Evolutionary conservation across 345 rosid genomes (phyloP).

Genomic region (Eucalyptus curtisii): DNA sequence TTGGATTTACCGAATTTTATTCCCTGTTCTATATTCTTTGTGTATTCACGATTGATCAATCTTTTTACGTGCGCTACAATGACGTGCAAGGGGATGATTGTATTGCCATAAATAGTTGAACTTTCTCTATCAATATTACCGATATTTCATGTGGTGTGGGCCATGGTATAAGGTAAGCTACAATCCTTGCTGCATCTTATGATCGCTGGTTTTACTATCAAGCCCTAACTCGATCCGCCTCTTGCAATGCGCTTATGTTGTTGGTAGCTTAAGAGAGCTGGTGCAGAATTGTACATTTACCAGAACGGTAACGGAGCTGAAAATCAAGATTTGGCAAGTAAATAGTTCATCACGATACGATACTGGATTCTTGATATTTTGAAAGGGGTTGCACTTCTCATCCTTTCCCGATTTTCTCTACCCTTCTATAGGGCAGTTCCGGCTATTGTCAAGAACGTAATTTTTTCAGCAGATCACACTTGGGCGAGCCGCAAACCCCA

Average conservation of each 20-base stretch:
- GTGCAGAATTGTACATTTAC: neutral
- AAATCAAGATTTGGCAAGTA: conserved; percentile 18
- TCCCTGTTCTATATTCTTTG: neutral
- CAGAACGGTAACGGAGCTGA: neutral
- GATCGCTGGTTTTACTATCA: neutral
- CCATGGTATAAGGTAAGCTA: neutral
- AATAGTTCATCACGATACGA: neutral
- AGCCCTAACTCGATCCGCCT: neutral
- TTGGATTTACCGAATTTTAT: too few relatives aligned
- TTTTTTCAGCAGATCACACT: neutral
- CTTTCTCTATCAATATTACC: conserved; percentile 11
- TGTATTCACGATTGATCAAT: neutral
- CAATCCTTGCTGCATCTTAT: neutral
- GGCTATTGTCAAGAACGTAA: neutral
- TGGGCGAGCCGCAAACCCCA: neutral
- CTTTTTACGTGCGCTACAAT: neutral
- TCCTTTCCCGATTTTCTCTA: neutral
- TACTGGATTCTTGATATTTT: neutral
- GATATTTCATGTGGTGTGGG: neutral
- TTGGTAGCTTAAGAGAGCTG: conserved; percentile 4
- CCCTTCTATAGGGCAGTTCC: neutral
- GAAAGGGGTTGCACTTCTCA: neutral
- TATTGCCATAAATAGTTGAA: conserved; percentile 22
- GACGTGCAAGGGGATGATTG: conserved; percentile 43
- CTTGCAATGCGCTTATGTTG: neutral